Base-by-base conservation (phyloP, 2,329 filamentous ascomycete species). In the Davidsoniella eucalypti region DNA sequence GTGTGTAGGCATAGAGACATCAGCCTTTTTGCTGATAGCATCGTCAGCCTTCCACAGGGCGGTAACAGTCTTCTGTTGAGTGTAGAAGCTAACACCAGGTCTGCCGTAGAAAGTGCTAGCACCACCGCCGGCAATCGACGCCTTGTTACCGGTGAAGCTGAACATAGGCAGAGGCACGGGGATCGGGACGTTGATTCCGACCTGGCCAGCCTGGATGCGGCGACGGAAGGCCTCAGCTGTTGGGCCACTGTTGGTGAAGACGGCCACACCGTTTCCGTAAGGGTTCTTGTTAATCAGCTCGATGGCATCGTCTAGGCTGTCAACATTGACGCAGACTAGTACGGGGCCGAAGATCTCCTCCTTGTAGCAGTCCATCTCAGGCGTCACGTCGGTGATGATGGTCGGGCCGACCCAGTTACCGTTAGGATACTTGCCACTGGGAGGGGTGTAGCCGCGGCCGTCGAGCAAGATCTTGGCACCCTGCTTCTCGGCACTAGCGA, bases 11-110 rank as follows among this genome's bases (percentile, higher is more conserved):
- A 96, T 96, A 55, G 84, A 76, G 9, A 93, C 87, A 59, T 81
- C 78, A 14, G 88, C 88, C 75, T 88, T 90, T 57, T 80, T 84
- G 50, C 79, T 81, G 45, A 92, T 75, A 1, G 87, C 88, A 44
- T 55, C 53, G 6, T 42, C 52, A 10, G 49, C 48, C 53, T 47
- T 53, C 92, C 92, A 98, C 63, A 93, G 68, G 57, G 86, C 82
- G 49, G 92, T 98, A 45, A 98, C 92, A 2, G 92, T 98, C 84
- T 98, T 96, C 62, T 84, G 76, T 69, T 96, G 92, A 2, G 92
- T 98, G 67, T 94, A 96, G 64, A 98, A 98, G 62, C 84, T 81
- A 63, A 98, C 67, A 21, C 90, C 92, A 0, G 87, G 86, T 66
- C 85, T 84, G 57, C 92, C 92, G 67, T 98, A 98, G 64, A 98